phyloP scores from a whole-genome alignment of 2,329 filamentous ascomycete species.

The Pseudogymnoascus sp. region DNA sequence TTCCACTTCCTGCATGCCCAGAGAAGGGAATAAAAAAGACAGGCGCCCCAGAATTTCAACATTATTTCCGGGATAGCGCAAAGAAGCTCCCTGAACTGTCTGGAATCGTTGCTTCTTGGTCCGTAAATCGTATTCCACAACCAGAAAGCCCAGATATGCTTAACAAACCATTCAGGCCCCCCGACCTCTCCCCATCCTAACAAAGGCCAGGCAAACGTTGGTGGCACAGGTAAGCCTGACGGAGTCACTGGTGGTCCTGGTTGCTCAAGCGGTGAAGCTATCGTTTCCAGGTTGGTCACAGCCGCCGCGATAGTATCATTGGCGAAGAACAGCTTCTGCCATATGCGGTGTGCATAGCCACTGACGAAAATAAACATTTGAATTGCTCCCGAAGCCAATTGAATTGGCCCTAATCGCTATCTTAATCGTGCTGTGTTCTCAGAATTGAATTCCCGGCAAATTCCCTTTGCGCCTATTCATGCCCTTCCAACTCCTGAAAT shows the following conservation, averaged over 20 bases:
- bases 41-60: not conserved
- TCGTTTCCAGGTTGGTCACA: not conserved
- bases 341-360: not conserved
- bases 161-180: not conserved
- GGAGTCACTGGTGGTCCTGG: not conserved
- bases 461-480: not conserved
- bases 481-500: not conserved
- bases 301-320: not conserved
- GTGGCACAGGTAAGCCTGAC: not conserved
- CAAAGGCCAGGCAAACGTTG: not conserved
- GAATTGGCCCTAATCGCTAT: conserved; percentile 1
- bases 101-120: not conserved
- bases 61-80: not conserved
- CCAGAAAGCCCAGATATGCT: not conserved
- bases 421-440: not conserved
- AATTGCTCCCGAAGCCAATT: not conserved
- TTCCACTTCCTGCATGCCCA: not conserved
- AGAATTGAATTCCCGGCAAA: not conserved
- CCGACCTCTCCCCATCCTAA: not conserved
- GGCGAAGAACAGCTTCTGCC: not conserved
- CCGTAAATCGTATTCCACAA: conserved; percentile 2
- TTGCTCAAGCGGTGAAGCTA: not conserved
- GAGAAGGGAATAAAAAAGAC: not conserved
- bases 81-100: not conserved
- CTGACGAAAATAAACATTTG: conserved; percentile 7